Evolutionary conservation across 2,329 filamentous ascomycete species (phyloP), one percentile per base, ranked within the genome.

Genomic region (Neospermospora avenae): DNA sequence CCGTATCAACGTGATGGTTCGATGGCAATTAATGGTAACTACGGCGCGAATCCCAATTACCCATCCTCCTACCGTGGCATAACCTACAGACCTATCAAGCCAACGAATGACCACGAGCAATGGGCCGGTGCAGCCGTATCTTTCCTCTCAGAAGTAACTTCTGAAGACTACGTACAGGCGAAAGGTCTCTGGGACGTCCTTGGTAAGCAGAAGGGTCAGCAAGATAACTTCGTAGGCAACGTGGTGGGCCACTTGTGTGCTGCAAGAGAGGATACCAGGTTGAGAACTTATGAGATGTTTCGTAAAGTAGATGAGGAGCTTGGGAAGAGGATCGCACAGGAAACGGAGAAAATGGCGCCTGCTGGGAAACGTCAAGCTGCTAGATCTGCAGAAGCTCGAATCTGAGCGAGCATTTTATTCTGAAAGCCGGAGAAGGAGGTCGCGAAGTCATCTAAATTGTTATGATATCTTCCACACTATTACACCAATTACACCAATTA

Each of bases 201-300:
- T 48, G 83, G 86, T 57, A 82, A 84, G 25, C 25, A 49, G 45
- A n/a, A 76, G 74, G 14, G 84, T 83, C 0, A 78, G 16, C 45
- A 78, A 55, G 78, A 83, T 67, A 78, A 84, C 0, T 85, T 86
- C 72, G 77, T 88, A 70, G 77, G 75, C 41, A 87, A 86, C 59
- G 80, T 86, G 4, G 77, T 81, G 0, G 83, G 82, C 2, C 84
- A 87, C 73, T 87, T 87, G 83, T 77, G 78, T 3, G 87, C 84
- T 70, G 76, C 74, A 53, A 76, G 84, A 45, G 74, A 84, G 65
- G 84, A 87, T 70, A 81, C 85, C 2, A 76, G 87, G 72, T 86
- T 84, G 77, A 76, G 84, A 18, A 82, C 87, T 72, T 86, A 87
- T 61, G 80, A 78, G 56, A 87, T 87, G 70, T 87, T 87, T 78